Evolutionary conservation across 257 asterid genomes (phyloP), one percentile per base, ranked within the genome.

Genomic region (Nicotiana obtusifolia): DNA sequence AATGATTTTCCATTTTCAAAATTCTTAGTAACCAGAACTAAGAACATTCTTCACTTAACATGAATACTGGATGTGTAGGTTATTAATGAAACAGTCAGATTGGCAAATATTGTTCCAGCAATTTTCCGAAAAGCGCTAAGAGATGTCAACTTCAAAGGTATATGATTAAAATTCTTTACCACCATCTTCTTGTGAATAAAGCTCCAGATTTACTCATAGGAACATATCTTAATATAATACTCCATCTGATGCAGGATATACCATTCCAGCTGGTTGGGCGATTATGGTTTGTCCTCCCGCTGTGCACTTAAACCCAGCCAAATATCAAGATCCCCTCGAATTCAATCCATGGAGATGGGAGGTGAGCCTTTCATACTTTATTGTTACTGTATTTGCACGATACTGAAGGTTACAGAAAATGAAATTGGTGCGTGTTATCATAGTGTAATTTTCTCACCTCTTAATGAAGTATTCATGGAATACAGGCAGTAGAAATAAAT

Each of bases 231-330:
- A 57, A 66, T 19, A 67, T 20, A 37, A 68, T 61, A 62, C 41
- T 76, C 49, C 78, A 78, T 60, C 53, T 83, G 85, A 78, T 89
- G 90, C 95, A 95, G 99, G 88, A 68, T 86, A 93, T 80, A 95
- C 95, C 49, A 95, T 93, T 88, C 98, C 98, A 61, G 92, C 94
- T 86, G 97, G 97, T 78, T 95, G 98, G 98, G 95, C 96, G 5
- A 88, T 95, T 66, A 92, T 95, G 98, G 95, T 91, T 64, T 95
- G 98, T 83, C 99, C 98, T 85, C 97, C 98, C 22, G 98, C 98
- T 4, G 98, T 93, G 61, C 98, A 95, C 85, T 82, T 92, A 37
- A 90, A 95, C 83, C 94, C 98, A 28, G 80, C 84, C 83, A 92
- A 79, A 89, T 93, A 95, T 84, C 86, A 57, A 69, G 83, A 93